phyloP scores from a whole-genome alignment of 1,284 basidiomycete genomes.

The Agroathelia rolfsii region DNA sequence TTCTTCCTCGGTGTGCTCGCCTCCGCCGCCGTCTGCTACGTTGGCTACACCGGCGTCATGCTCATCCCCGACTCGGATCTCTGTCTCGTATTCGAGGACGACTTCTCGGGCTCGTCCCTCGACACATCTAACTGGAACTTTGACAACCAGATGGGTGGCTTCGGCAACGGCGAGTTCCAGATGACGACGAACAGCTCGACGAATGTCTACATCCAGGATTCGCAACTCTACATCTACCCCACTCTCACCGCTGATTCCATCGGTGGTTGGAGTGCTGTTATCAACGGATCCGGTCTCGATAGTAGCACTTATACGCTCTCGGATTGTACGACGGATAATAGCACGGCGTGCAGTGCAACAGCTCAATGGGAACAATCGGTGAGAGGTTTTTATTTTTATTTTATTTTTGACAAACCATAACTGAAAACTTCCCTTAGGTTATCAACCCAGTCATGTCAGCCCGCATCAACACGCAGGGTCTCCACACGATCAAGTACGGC shows the following conservation, averaged over 20 bases:
- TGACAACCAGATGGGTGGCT: no score
- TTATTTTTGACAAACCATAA: no score
- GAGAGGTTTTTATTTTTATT: no score
- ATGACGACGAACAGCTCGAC: slow-evolving; percentile 60
- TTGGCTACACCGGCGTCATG: slow-evolving; percentile 23
- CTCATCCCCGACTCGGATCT: slow-evolving; percentile 27
- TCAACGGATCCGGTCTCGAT: no score
- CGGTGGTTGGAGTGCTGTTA: slow-evolving; percentile 41
- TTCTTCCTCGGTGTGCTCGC: slow-evolving; percentile 32
- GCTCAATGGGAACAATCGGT: no score
- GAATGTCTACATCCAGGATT: slow-evolving; percentile 64
- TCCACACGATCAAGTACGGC: slow-evolving; percentile 56
- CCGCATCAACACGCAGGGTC: slow-evolving; percentile 57
- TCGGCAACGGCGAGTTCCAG: slow-evolving; percentile 68
- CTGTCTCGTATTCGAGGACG: no score
- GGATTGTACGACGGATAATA: no score
- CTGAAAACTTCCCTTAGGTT: slow-evolving; percentile 31
- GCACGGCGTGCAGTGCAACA: no score
- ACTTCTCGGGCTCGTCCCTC: no score
- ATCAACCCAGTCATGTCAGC: slow-evolving; percentile 75
- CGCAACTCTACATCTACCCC: slow-evolving; percentile 69
- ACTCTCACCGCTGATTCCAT: slow-evolving; percentile 72
- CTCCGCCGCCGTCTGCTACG: slow-evolving; percentile 27
- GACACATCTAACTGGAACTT: no score
- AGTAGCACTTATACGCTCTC: no score